Evolutionary conservation across 345 rosid genomes (phyloP), one percentile per base, ranked within the genome.

Genomic region (Chamaenerion angustifolium): DNA sequence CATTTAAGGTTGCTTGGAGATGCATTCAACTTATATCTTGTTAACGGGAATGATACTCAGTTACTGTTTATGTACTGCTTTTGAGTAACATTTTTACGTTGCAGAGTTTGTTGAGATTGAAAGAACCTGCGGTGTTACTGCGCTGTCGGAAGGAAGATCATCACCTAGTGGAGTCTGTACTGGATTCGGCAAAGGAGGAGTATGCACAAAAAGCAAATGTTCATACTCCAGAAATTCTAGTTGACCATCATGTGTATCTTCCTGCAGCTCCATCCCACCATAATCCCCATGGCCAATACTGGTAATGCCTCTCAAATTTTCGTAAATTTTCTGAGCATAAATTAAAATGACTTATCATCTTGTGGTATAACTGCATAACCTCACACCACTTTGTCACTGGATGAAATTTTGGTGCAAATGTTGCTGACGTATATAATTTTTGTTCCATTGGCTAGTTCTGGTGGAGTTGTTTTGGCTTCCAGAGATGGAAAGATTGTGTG

Each of bases 401-500:
- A 31, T 31, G 37, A 31, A 31, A 31, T 8, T 31, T 5, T 5
- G 37, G 37, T 31, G 37, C 37, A 31, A 31, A 31, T 31, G 7
- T 31, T 31, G 37, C 37, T 31, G 37, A 31, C 37, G 5, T 31
- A 31, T 31, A 31, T 7, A 31, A 1, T 7, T 31, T 31, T 31
- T 31, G 37, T 31, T 31, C 8, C 37, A 31, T 31, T 31, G 37
- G 37, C 37, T 31, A 93, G 99, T 61, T 73, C 88, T 18, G 99
- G 99, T 64, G 99, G 99, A 68, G 95, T 93, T 43, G 99, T 88
- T 31, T 35, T 93, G 49, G 99, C 99, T 55, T 88, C 99, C 57
- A 80, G 74, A 67, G 96, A 88, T 59, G 99, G 99, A 40, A 93
- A 93, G 64, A 88, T 93, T 61, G 99, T 93, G 56, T 82, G 61